Evolutionary conservation across 1,284 basidiomycete species (phyloP).

Genomic region (Leccinum proximum): DNA sequence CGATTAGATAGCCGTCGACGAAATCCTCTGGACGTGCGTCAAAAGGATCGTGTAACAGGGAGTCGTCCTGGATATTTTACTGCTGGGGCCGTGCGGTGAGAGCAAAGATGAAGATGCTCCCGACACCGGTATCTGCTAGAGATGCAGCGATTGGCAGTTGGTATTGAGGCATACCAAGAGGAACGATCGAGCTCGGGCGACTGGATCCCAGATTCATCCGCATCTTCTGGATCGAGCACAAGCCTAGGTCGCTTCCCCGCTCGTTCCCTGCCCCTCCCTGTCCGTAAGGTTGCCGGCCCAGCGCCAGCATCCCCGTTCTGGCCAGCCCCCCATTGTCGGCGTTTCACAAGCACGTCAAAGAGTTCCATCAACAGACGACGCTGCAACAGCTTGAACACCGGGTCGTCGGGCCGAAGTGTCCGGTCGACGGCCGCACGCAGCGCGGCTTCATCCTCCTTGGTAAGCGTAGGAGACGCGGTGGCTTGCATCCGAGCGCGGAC

Average conservation of each 20-base stretch:
- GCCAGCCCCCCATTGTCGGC: constrained; percentile 12
- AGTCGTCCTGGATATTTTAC: too few species aligned
- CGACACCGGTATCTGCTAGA: too few species aligned
- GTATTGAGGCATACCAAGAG: too few species aligned
- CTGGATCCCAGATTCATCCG: background rate
- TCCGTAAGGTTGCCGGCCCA: constrained; percentile 41
- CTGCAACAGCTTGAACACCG: constrained; percentile 62
- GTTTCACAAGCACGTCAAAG: constrained; percentile 30
- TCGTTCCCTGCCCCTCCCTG: constrained; percentile 35
- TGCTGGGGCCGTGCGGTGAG: too few species aligned
- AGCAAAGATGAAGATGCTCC: too few species aligned
- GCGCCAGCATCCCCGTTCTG: constrained; percentile 3
- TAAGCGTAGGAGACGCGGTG: constrained; percentile 2
- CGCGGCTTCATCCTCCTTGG: constrained; percentile 41
- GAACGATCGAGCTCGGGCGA: constrained; percentile 33
- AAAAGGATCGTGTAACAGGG: too few species aligned
- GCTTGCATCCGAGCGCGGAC: constrained; percentile 28
- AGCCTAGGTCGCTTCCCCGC: constrained; percentile 26
- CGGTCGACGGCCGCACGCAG: constrained; percentile 59
- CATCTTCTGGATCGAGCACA: constrained; percentile 17
- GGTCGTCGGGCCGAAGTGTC: constrained; percentile 56
- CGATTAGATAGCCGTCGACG: too few species aligned
- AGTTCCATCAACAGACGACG: constrained; percentile 50
- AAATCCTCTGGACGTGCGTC: too few species aligned
- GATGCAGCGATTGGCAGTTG: too few species aligned